These are phyloP conservation scores for Populus nigra DNA, from an alignment of 345 rosid genomes.

Conservation along the genomic window DNA sequence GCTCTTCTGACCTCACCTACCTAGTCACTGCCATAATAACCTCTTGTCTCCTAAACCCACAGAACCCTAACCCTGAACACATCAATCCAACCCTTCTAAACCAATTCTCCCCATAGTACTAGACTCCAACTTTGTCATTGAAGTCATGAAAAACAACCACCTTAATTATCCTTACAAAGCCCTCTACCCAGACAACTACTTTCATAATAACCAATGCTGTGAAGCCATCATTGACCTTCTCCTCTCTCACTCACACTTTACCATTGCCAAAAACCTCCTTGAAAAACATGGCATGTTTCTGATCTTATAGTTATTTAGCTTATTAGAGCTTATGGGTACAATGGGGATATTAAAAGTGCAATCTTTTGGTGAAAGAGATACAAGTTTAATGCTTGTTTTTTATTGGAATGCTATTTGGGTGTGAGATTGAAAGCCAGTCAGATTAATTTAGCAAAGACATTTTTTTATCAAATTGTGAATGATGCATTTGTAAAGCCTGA, in stretches of 20 bases:
- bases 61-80: constrained; percentile 6
- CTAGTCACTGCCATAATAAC: constrained; percentile 21
- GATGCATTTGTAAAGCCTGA: constrained; percentile 28
- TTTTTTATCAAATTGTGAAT: constrained; percentile 30
- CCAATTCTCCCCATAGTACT: constrained; percentile 27
- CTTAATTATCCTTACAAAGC: constrained; percentile 34
- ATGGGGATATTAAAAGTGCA: constrained; percentile 28
- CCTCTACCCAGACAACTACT: constrained; percentile 28
- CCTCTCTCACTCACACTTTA: constrained; percentile 31
- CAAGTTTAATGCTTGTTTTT: constrained; percentile 24
- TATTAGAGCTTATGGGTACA: constrained; percentile 33
- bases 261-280: constrained; percentile 28
- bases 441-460: constrained; percentile 19
- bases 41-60: constrained; percentile 27
- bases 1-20: background rate
- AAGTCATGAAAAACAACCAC: constrained; percentile 29
- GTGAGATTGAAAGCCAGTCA: constrained; percentile 25
- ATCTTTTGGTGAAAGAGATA: constrained; percentile 35
- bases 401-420: constrained; percentile 38
- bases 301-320: constrained; percentile 33
- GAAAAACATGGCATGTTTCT: constrained; percentile 23
- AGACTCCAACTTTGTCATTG: constrained; percentile 18
- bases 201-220: constrained; percentile 29
- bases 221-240: constrained; percentile 33
- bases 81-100: constrained; percentile 17